These are phyloP conservation scores for Hypoxylon sp. DNA, from an alignment of 2,329 filamentous ascomycete species.

Conservation along the genomic window DNA sequence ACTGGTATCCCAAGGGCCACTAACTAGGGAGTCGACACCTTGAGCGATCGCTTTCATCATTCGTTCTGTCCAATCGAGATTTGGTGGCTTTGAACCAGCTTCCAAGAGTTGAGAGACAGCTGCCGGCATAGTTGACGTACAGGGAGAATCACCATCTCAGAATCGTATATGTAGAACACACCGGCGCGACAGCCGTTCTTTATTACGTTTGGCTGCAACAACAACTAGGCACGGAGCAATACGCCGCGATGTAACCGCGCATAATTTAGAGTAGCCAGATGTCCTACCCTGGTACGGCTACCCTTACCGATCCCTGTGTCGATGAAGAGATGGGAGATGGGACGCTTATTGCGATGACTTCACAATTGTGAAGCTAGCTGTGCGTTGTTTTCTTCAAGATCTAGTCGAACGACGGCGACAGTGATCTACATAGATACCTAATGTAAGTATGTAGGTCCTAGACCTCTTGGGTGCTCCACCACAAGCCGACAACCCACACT, in stretches of 20 bases:
- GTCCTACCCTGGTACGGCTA: conserved; percentile 9
- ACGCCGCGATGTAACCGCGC: conserved; percentile 37
- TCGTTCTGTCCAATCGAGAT: conserved; percentile 22
- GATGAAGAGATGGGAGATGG: conserved; percentile 18
- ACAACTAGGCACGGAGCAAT: conserved; percentile 31
- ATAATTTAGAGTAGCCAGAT: conserved; percentile 6
- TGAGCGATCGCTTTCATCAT: conserved; percentile 35
- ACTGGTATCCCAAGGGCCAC: background rate
- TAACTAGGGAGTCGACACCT: conserved; percentile 8
- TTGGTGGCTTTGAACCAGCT: conserved; percentile 11
- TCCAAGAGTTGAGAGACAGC: conserved; percentile 11
- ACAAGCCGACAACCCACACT: conserved; percentile 29
- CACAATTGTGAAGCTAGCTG: conserved; percentile 25
- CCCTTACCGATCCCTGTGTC: conserved; percentile 15
- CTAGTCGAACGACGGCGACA: conserved; percentile 34
- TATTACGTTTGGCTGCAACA: conserved; percentile 39
- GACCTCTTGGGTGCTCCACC: conserved; percentile 35
- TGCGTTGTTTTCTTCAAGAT: conserved; percentile 38
- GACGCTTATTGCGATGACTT: conserved; percentile 30
- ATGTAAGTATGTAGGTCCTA: conserved; percentile 24
- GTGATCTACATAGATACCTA: conserved; percentile 30
- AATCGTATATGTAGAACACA: conserved; percentile 21
- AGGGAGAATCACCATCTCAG: conserved; percentile 27
- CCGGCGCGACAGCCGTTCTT: conserved; percentile 30
- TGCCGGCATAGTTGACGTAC: conserved; percentile 27